Percentiles rank a stretch among this genome's conserved stretches.
These are phyloP conservation scores for Capsicum pubescens DNA, from an alignment of 257 asterid species.

Conservation along the genomic window DNA sequence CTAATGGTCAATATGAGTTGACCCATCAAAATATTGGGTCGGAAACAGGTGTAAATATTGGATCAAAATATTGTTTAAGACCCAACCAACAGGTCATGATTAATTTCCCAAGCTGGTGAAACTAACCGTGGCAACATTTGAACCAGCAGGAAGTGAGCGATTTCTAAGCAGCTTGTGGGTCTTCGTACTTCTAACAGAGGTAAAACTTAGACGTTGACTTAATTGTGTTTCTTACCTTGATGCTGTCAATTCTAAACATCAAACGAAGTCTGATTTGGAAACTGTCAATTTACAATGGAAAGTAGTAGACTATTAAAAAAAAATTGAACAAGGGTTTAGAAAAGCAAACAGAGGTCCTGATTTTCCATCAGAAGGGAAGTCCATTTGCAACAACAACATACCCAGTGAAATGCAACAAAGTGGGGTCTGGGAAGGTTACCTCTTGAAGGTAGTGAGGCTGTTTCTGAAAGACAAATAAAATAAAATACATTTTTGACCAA, in stretches of 20 bases:
- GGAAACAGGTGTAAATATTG: background rate
- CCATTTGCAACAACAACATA: background rate
- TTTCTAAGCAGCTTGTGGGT: constrained; percentile 4
- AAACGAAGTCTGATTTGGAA: background rate
- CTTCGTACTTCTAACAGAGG: background rate
- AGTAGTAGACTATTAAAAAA: background rate
- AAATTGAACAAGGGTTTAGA: background rate
- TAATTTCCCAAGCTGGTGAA: constrained; percentile 8
- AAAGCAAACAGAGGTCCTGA: background rate
- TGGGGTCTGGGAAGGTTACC: no score
- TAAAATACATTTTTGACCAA: background rate
- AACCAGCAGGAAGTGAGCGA: background rate
- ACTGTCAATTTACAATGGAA: background rate
- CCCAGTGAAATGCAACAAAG: no score
- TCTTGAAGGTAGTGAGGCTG: no score
- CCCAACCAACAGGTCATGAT: background rate
- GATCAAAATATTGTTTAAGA: background rate
- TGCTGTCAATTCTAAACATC: background rate
- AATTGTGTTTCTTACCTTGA: background rate
- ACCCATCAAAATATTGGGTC: constrained; percentile 3
- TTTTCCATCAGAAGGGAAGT: background rate
- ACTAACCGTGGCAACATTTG: background rate
- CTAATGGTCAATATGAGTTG: background rate
- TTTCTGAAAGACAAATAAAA: background rate
- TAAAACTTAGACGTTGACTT: background rate